Base-by-base conservation (phyloP, 2,329 filamentous ascomycete genomes). In the Aspergillus flavus region DNA sequence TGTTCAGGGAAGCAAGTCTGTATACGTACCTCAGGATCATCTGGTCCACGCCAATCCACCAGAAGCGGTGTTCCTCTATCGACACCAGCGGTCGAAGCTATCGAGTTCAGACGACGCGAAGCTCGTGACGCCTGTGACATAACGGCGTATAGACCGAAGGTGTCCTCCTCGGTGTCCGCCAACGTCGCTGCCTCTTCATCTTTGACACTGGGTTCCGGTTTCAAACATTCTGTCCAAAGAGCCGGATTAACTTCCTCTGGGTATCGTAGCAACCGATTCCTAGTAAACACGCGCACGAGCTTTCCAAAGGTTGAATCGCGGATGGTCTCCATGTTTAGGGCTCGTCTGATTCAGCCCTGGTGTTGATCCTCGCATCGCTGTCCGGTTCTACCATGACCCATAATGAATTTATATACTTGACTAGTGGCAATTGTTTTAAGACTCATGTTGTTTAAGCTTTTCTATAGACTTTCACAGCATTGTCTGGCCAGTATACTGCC, bases 221-320 rank as follows among this genome's bases (percentile, higher is more conserved):
- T 64, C 14, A 68, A 55, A n/a, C 62, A 66, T 34, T 65, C 62
- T 6, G 63, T 58, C 66, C 68, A 68, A 9, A 63, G 19, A 6
- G 36, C 57, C 2, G 52, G 16, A 21, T 69, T 63, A 6, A 55
- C 45, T 36, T 71, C 69, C 48, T 72, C 70, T 1, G 68, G 68
- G 36, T 71, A 71, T 41, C 59, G 63, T 21, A 69, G 52, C 2
- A 55, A 54, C 59, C 59, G 57, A 4, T 55, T 56, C 0, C 61
- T 57, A 14, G 55, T 67, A 54, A 62, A 58, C 19, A 72, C 32
- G 41, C 68, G 68, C 9, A 68, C 61, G 4, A 71, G 57, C 61
- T 72, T 68, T 43, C 70, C 70, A 39, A 72, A 70, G 7, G 66
- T 64, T 7, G 69, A 66, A 54, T 71, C 70, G 21, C 68, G 67